Percentiles rank a stretch among this genome's conserved stretches.
phyloP scores from a whole-genome alignment of 2,329 filamentous ascomycete genomes.

The Aureobasidium sp. region DNA sequence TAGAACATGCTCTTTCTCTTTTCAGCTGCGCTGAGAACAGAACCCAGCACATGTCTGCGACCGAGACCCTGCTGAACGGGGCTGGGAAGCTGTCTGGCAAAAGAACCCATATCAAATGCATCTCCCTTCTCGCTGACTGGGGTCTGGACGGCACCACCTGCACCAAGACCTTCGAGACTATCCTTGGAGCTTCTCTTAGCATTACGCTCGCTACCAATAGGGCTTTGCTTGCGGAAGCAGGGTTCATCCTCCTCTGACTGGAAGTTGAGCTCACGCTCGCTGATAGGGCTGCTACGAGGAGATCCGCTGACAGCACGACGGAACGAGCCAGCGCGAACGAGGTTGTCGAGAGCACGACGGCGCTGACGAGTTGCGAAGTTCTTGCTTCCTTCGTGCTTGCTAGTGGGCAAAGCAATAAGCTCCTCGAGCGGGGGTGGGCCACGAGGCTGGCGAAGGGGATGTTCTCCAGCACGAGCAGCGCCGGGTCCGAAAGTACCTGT shows the following conservation, averaged over 20 bases:
- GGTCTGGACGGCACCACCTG: conserved; percentile 56
- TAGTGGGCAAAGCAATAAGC: conserved; percentile 79
- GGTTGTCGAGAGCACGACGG: conserved; percentile 81
- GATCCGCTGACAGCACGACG: conserved; percentile 65
- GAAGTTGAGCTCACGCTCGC: conserved; percentile 66
- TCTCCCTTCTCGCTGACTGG: conserved; percentile 29
- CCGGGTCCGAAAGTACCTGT: conserved; percentile 88
- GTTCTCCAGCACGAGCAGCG: conserved; percentile 86
- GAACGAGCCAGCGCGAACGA: conserved; percentile 82
- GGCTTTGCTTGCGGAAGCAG: conserved; percentile 46
- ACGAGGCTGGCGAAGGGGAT: conserved; percentile 86
- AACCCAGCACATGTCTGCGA: conserved; percentile 71
- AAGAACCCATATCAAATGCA: conserved; percentile 21
- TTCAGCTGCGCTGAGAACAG: conserved; percentile 73
- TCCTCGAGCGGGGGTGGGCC: conserved; percentile 90
- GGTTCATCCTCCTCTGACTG: conserved; percentile 70
- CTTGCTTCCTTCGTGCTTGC: conserved; percentile 90
- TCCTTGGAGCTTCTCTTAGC: conserved; percentile 31
- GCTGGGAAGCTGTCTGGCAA: conserved; percentile 29
- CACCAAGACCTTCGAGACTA: conserved; percentile 25
- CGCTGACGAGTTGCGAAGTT: conserved; percentile 93
- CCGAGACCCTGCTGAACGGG: conserved; percentile 20
- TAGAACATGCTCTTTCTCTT: conserved; percentile 73
- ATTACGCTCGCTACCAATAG: conserved; percentile 33
- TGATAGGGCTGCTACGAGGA: conserved; percentile 64